Percentiles rank a stretch among this genome's conserved stretches.
Evolutionary conservation across 2,329 filamentous ascomycete genomes (phyloP).

Genomic region (Stachybotrys chartarum): DNA sequence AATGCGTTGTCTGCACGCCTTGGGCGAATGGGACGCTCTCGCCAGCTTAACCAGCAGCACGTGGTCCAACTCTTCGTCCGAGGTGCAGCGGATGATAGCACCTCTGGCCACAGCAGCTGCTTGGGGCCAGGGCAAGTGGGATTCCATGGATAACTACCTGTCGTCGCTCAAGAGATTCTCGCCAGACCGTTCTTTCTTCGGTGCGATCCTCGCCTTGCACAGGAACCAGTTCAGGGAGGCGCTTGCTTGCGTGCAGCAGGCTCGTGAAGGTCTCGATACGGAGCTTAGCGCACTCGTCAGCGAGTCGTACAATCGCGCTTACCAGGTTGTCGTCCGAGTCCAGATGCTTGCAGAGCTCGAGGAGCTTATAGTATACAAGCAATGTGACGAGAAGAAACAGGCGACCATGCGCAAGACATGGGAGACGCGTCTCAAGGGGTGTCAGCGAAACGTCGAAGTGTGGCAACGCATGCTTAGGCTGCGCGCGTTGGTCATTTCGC

Average conservation of each 20-base stretch:
- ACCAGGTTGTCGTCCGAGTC: constrained; percentile 94
- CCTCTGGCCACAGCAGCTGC: constrained; percentile 91
- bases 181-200: constrained; percentile 94
- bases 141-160: constrained; percentile 95
- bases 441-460: constrained; percentile 93
- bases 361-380: constrained; percentile 97
- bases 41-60: constrained; percentile 85
- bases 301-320: constrained; percentile 96
- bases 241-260: constrained; percentile 80
- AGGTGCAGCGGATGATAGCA: constrained; percentile 85
- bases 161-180: constrained; percentile 91
- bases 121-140: constrained; percentile 95
- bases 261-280: constrained; percentile 87
- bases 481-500: constrained; percentile 82
- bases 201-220: constrained; percentile 89
- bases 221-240: constrained; percentile 94
- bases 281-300: constrained; percentile 95
- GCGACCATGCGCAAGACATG: constrained; percentile 88
- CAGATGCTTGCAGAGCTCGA: constrained; percentile 99
- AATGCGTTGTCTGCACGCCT: constrained; percentile 94
- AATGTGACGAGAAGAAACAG: constrained; percentile 82
- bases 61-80: constrained; percentile 82
- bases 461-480: constrained; percentile 99
- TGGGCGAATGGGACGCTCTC: constrained; percentile 95
- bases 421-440: constrained; percentile 91